Evolutionary conservation across 495 filamentous ascomycete species (phyloP).

Genomic region (Hyphodiscus hymeniophilus): DNA sequence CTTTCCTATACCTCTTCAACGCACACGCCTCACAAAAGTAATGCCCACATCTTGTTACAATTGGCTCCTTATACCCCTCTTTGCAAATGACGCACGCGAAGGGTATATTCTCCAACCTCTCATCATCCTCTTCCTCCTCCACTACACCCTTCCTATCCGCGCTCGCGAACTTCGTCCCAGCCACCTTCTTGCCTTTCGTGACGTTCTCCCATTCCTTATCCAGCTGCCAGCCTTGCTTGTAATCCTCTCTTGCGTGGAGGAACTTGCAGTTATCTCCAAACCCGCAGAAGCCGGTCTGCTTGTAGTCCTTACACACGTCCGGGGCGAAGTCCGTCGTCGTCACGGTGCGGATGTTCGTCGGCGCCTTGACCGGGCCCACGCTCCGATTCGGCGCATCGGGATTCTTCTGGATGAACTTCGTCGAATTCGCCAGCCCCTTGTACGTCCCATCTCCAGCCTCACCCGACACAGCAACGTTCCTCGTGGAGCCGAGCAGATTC

Average conservation of each 20-base stretch:
- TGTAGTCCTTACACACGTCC: constrained; percentile 94
- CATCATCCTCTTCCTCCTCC: constrained; percentile 47
- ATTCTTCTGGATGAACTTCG: constrained; percentile 71
- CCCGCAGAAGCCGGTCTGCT: constrained; percentile 78
- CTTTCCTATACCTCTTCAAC: constrained; percentile 66
- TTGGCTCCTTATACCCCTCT: constrained; percentile 68
- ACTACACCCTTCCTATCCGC: constrained; percentile 30
- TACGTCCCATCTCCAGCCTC: constrained; percentile 55
- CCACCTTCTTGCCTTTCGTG: constrained; percentile 65
- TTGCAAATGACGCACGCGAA: constrained; percentile 95
- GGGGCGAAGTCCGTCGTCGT: constrained; percentile 88
- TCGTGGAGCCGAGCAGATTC: constrained; percentile 54
- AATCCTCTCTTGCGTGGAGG: constrained; percentile 78
- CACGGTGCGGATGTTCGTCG: constrained; percentile 84
- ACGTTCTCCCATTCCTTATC: constrained; percentile 88
- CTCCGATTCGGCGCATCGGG: constrained; percentile 63
- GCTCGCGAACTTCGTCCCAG: constrained; percentile 56
- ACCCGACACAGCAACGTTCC: constrained; percentile 13
- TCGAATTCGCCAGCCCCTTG: constrained; percentile 63
- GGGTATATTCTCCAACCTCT: constrained; percentile 75
- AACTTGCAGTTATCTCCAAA: constrained; percentile 81
- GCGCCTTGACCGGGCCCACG: constrained; percentile 80
- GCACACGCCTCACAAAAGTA: constrained; percentile 94
- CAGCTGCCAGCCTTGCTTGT: constrained; percentile 90
- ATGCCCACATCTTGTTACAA: constrained; percentile 86